Conservation (phyloP, 2,329 filamentous ascomycete genomes). For the Orbilia blumenaviensis region DNA sequence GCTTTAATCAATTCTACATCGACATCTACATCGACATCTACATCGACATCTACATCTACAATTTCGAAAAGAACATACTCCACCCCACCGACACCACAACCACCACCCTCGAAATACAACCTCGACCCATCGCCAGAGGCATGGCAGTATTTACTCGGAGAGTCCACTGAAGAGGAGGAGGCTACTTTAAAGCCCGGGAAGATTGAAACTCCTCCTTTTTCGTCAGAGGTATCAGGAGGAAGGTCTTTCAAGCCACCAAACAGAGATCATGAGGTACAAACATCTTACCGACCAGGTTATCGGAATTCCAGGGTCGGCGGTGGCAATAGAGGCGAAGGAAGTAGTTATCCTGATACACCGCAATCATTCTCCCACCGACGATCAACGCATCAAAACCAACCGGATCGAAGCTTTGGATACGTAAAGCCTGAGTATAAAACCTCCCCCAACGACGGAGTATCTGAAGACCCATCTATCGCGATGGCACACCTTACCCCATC, state of each 20-base stretch:
- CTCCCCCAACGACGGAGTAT: background rate
- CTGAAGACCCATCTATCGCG: slow-evolving; percentile 3
- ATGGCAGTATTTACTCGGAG: slow-evolving; percentile 7
- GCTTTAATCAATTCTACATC: background rate
- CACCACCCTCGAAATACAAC: slow-evolving; percentile 7
- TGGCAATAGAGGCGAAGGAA: background rate
- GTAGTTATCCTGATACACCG: background rate
- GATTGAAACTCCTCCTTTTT: background rate
- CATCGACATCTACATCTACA: background rate
- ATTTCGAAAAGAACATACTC: slow-evolving; percentile 1
- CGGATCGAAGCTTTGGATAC: background rate
- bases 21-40: background rate
- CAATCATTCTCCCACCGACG: background rate
- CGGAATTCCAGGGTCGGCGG: background rate
- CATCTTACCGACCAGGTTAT: background rate
- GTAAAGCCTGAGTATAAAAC: background rate
- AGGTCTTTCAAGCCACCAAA: background rate
- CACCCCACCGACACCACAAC: background rate
- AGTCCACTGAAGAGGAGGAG: slow-evolving; percentile 16
- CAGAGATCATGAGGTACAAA: background rate
- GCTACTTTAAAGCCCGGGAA: background rate
- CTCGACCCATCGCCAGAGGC: background rate
- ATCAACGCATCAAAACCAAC: background rate
- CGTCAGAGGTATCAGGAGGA: background rate
- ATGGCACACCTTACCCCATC: background rate